Evolutionary conservation across 1,284 basidiomycete species (phyloP).

Genomic region (Mycosarcoma maydis): DNA sequence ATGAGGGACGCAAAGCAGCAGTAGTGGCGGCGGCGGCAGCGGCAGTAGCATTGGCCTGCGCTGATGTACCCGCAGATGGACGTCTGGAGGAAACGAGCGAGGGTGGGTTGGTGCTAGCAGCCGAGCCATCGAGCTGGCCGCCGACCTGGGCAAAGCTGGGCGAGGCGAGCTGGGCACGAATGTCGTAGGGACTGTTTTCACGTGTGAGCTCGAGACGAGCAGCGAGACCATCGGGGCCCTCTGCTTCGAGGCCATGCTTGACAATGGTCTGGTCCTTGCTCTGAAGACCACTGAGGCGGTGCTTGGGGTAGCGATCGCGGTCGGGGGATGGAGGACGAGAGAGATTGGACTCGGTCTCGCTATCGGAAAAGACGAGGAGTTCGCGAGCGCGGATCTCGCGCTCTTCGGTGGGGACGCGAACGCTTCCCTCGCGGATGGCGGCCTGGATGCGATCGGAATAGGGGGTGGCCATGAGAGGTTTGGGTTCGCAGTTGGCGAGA

Average conservation of each 20-base stretch:
- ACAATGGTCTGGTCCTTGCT: conserved; percentile 54
- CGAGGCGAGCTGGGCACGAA: conserved; percentile 25
- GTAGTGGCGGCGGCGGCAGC: conserved; percentile 11
- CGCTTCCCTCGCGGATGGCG: conserved; percentile 41
- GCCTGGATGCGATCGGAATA: conserved; percentile 49
- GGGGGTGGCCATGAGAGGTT: conserved; percentile 45
- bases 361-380: conserved; percentile 50
- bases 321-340: conserved; percentile 60
- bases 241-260: conserved; percentile 46
- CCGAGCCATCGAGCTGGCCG: conserved; percentile 21
- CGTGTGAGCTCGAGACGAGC: conserved; percentile 51
- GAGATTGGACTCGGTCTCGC: conserved; percentile 60
- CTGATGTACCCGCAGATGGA: conserved; percentile 19
- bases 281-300: conserved; percentile 58
- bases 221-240: conserved; percentile 24
- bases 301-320: conserved; percentile 53
- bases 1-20: conserved; percentile 31
- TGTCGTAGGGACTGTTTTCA: conserved; percentile 53
- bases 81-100: conserved; percentile 29
- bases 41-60: conserved; percentile 3
- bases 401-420: conserved; percentile 45
- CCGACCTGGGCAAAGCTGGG: conserved; percentile 16
- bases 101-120: conserved; percentile 25
- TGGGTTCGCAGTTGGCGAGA: conserved; percentile 45
- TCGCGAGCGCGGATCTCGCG: conserved; percentile 56